A percentile compares a stretch with the other conserved stretches of the same genome.
Conservation (phyloP, 169 alveolate genomes). For the Cryptosporidium bovis region DNA sequence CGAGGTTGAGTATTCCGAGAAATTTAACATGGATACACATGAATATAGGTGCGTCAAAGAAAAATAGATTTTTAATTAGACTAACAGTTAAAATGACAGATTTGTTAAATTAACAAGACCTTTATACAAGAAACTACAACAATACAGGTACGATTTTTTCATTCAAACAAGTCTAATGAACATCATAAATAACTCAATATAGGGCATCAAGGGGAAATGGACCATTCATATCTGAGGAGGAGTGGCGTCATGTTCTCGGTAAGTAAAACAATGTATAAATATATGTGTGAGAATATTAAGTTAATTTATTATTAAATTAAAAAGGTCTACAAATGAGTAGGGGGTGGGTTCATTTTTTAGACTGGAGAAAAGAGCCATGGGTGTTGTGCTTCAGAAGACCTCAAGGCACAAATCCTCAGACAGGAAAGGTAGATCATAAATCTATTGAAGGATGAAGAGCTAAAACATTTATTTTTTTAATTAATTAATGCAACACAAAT, state of each 20-base stretch:
- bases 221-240: constrained; percentile 63
- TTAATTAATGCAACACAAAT: not conserved
- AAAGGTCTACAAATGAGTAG: constrained; percentile 71
- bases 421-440: constrained; percentile 56
- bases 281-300: not conserved
- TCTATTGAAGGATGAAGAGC: constrained; percentile 23
- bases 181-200: not conserved
- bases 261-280: not conserved
- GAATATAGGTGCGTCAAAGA: constrained; percentile 44
- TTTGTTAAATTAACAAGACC: constrained; percentile 71
- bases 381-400: constrained; percentile 71
- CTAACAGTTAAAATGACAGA: not conserved
- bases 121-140: constrained; percentile 65
- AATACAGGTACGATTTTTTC: constrained; percentile 45
- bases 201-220: constrained; percentile 74
- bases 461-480: not conserved
- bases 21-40: constrained; percentile 72
- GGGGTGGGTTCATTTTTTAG: constrained; percentile 73
- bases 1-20: constrained; percentile 72
- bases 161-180: not conserved
- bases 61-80: not conserved
- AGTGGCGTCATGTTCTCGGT: constrained; percentile 75
- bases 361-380: constrained; percentile 74
- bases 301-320: not conserved
- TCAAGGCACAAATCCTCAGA: constrained; percentile 71